These are phyloP conservation scores for Aspergillus homomorphus DNA, from an alignment of 495 filamentous ascomycete species.

Conservation along the genomic window DNA sequence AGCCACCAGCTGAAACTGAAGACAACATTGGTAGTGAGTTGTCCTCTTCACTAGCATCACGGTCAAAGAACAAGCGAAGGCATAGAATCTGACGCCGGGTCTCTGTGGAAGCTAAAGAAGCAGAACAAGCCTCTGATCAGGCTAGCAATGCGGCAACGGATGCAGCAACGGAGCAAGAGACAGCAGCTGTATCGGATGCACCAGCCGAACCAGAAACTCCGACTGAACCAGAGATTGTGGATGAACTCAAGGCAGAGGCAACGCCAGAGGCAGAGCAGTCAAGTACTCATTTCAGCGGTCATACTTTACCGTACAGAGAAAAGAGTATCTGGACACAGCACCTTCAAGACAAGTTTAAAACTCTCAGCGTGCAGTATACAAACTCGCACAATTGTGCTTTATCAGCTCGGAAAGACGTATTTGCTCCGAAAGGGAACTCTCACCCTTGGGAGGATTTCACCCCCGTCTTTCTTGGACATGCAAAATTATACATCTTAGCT, in stretches of 20 bases:
- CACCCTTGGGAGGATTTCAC: conserved; percentile 32
- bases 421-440: conserved; percentile 14
- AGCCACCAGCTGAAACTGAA: neutral
- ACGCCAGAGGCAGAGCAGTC: neutral
- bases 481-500: conserved; percentile 36
- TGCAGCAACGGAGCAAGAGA: conserved; percentile 6
- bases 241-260: neutral
- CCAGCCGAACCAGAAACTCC: neutral
- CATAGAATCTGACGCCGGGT: neutral
- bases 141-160: neutral
- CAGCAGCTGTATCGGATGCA: neutral
- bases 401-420: neutral
- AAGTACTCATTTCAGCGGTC: neutral
- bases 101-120: neutral
- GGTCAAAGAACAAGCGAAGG: neutral
- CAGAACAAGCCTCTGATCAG: neutral
- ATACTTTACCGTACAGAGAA: conserved; percentile 14
- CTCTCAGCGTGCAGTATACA: neutral
- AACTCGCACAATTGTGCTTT: neutral
- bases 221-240: neutral
- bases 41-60: neutral
- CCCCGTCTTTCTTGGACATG: conserved; percentile 36
- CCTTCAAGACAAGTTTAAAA: conserved; percentile 12
- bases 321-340: conserved; percentile 19
- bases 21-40: neutral